phyloP scores from a whole-genome alignment of 352 stramenopile genomes.

The Bremia lactucae region DNA sequence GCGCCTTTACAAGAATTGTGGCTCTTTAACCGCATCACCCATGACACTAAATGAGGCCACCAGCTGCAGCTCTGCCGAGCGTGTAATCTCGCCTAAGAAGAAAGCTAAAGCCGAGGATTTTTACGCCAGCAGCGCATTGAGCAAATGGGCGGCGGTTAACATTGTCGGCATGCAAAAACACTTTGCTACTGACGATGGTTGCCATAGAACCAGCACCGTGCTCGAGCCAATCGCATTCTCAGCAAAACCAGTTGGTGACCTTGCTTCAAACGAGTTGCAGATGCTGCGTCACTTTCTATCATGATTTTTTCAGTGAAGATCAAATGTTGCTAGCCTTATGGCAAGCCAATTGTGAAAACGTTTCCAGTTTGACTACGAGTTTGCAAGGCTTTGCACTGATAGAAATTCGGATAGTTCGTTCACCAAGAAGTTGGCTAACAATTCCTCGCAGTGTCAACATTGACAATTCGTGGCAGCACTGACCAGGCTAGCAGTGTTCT shows the following conservation, averaged over 20 bases:
- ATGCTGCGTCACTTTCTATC: conserved; percentile 33
- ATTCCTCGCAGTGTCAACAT: too few species aligned
- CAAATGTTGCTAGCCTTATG: too few species aligned
- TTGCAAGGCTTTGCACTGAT: too few species aligned
- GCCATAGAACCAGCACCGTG: conserved; percentile 1
- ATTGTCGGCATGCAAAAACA: conserved; percentile 16
- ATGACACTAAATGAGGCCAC: conserved; percentile 28
- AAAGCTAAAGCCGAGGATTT: conserved; percentile 27
- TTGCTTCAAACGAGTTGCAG: conserved; percentile 26
- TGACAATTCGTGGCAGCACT: too few species aligned
- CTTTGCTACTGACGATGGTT: conserved; percentile 1
- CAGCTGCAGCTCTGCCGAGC: conserved; percentile 6
- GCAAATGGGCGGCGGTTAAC: conserved; percentile 26
- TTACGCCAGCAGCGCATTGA: conserved; percentile 4
- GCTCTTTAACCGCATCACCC: conserved; percentile 7
- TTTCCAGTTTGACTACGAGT: too few species aligned
- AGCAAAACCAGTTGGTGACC: conserved; percentile 9
- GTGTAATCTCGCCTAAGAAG: conserved; percentile 40
- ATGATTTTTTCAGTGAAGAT: too few species aligned
- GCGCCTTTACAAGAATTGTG: conserved; percentile 38
- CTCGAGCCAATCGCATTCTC: conserved; percentile 21
- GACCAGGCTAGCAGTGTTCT: too few species aligned
- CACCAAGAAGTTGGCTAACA: too few species aligned
- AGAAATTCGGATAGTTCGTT: too few species aligned
- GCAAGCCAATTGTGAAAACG: too few species aligned